Base-by-base conservation (phyloP, 2,329 filamentous ascomycete species). In the Sarocladiaceae sp. region DNA sequence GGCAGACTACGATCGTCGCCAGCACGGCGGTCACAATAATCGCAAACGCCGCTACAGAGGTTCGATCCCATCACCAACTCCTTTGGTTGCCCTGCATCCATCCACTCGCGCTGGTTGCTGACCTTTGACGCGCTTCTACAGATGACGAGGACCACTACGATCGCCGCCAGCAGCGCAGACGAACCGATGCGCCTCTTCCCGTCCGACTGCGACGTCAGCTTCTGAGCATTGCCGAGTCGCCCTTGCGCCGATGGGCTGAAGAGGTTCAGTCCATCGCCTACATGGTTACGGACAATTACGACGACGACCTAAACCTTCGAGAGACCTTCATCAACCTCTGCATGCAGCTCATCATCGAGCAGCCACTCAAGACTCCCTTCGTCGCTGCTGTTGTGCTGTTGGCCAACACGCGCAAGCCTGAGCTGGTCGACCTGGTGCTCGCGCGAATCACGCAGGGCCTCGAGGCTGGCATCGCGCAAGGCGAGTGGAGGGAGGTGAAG, bases 281-380 rank as follows among this genome's bases (percentile, higher is more conserved):
- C 61, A 80, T 86, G 47, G 82, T 96, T 15, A 79, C 86, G 28
- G 90, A 96, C 40, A 87, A 95, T 68, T 88, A 87, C 65, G 91
- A 95, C n/a, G 47, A 50, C 13, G 88, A 95, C 64, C 83, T 86
- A 59, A 87, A 91, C 59, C 73, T 96, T 52, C 84, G 84, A 58
- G 79, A 77, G 28, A 83, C 78, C 49, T 95, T 96, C 66, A 75
- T 88, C 58, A 82, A 86, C 53, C 78, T 96, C 26, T 76, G 84
- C 7, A 72, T 92, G 54, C 88, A 93, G 69, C 77, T 97, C 58
- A 79, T 88, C 39, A 67, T 90, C 31, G 94, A 99, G 72, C 94
- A 99, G 71, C 94, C 94, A 1, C 86, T 99, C 69, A 97, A 97
- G 76, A 95, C 91, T n/a, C 93, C 94, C 0, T 97, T 97, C 66